A percentile compares a stretch with the other conserved stretches of the same genome.
phyloP scores from a whole-genome alignment of 257 asterid genomes.

The Solanum rostratum region DNA sequence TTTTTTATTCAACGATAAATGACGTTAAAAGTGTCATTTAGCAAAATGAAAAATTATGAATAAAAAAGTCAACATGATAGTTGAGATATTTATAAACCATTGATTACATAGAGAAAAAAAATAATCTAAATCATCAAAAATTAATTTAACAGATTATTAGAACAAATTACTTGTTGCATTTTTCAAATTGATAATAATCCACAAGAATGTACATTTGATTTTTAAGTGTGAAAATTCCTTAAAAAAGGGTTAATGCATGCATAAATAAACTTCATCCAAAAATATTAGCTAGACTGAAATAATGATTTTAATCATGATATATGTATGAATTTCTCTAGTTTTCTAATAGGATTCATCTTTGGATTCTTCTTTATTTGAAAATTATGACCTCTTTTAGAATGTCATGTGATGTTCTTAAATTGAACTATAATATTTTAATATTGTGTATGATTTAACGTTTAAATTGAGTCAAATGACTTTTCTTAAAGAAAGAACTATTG shows the following conservation, averaged over 20 bases:
- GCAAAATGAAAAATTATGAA: not conserved
- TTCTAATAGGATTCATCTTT: no score
- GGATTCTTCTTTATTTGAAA: no score
- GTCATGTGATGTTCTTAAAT: no score
- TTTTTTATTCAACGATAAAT: not conserved
- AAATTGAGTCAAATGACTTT: no score
- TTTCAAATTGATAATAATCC: not conserved
- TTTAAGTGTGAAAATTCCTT: not conserved
- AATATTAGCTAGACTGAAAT: not conserved
- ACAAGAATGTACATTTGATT: not conserved
- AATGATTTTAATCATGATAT: no score
- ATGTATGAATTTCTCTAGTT: no score
- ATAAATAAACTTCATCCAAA: no score
- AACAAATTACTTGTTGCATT: not conserved
- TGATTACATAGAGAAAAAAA: not conserved
- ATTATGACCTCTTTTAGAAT: no score
- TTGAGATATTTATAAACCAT: not conserved
- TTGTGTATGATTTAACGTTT: no score
- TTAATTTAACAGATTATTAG: not conserved
- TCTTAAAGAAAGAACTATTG: no score
- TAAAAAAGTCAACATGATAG: not conserved
- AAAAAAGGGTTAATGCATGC: not conserved
- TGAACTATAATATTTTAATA: no score
- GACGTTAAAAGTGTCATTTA: not conserved
- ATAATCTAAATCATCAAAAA: not conserved